Evolutionary conservation across 2,329 filamentous ascomycete genomes (phyloP), one percentile per base, ranked within the genome.

Genomic region (Coniochaeta pulveracea): DNA sequence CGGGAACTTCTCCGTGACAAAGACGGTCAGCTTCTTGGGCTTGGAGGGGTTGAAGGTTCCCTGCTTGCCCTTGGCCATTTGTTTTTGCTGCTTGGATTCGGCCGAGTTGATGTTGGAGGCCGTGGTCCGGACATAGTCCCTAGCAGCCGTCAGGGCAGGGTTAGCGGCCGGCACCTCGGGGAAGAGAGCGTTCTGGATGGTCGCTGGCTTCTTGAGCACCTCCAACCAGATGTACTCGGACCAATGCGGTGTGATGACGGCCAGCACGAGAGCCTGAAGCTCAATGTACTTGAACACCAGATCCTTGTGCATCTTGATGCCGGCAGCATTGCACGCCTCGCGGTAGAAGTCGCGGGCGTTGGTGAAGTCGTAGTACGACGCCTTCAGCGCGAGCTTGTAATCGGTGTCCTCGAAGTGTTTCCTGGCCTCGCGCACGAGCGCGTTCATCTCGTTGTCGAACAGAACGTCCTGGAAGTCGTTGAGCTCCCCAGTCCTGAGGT

Each of bases 221-320:
- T 96, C 89, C 35, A 82, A 74, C 85, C 86, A 96, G 52, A 98
- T 76, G 58, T 93, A 82, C 53, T 98, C 91, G 29, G 85, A 69
- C 80, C 86, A 96, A 60, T 98, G 91, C 37, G 91, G 89, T 3
- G 89, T 80, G 41, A 96, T 78, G 33, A 86, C 82, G 3, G 80
- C 72, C 45, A 96, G 63, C 49, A 95, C 68, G 28, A 54, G 49
- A 3, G 51, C 50, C 44, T 55, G 89, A 14, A 93, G 69, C 60
- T 93, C 81, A 44, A 94, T 76, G 58, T 91, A 98, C 45, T 79
- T 74, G 46, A 74, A 61, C 19, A 89, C 69, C 9, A 93, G 65
- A 43, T 86, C 82, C 45, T 75, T 73, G 63, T 96, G 88, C 80
- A 96, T 89, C 47, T 82, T 79, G 42, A 91, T 73, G 31, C 81